Base-by-base conservation (phyloP, 495 filamentous ascomycete species). In the Penicillium paxilli region DNA sequence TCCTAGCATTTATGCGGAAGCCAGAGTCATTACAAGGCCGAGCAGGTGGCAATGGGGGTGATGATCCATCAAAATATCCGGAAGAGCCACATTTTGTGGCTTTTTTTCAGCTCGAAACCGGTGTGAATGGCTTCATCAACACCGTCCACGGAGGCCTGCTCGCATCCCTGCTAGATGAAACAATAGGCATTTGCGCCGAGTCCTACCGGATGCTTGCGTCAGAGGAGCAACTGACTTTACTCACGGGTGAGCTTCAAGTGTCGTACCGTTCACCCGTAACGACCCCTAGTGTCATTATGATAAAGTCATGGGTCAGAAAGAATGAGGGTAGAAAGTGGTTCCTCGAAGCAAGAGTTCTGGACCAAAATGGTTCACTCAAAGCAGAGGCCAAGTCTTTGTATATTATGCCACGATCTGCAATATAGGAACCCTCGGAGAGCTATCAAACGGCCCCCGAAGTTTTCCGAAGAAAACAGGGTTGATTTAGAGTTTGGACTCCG, bases 161-260 rank as follows among this genome's bases (percentile, higher is more conserved):
- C 10, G 33, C 33, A 37, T 37, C 33, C 7, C 16, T 37, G 33
- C 33, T 37, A 37, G 33, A 37, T 17, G 33, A 37, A 17, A 37
- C 16, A 37, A 9, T 37, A 37, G 33, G 33, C 3, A 14, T 37
- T 37, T 37, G 33, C 33, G 33, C 12, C 33, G 33, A 37, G 33
- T 14, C 33, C 12, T 37, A 37, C 33, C 33, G 33, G 33, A 37
- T 37, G 16, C 16, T 37, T 37, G 33, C 33, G 24, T 84, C 76
- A 9, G 77, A 45, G 5, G 42, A 45, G 11, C 21, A 10, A 1
- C 19, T 5, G 11, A 0, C 3, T 23, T 26, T 45, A 9, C 24
- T 24, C 24, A 45, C 42, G 42, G 42, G n/a, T 16, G 24, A n/a
- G 10, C 24, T 45, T 23, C 21, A 45, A 11, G 42, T 45, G 21